A percentile compares a stretch with the other conserved stretches of the same genome.
Evolutionary conservation across 2,329 filamentous ascomycete genomes (phyloP).

Genomic region (Colletotrichum tamarilloi): DNA sequence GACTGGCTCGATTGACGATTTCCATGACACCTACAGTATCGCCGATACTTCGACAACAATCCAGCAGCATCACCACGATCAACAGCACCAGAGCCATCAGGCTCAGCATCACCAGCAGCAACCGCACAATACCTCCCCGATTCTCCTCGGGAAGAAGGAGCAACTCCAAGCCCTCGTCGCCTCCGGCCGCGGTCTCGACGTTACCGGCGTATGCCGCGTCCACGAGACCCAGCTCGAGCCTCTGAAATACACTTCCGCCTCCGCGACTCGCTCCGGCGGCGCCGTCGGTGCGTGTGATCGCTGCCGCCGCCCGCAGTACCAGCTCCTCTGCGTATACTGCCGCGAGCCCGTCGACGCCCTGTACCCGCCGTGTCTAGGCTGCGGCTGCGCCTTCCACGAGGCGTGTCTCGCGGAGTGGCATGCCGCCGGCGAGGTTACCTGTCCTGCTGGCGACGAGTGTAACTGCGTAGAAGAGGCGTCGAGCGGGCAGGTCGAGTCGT

Average conservation of each 20-base stretch:
- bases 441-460: conserved; percentile 74
- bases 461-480: conserved; percentile 68
- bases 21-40: conserved; percentile 50
- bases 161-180: conserved; percentile 61
- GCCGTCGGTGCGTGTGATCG: conserved; percentile 61
- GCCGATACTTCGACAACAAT: conserved; percentile 45
- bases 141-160: conserved; percentile 68
- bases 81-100: conserved; percentile 41
- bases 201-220: conserved; percentile 70
- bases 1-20: conserved; percentile 42
- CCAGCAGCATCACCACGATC: conserved; percentile 41
- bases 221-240: conserved; percentile 73
- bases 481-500: conserved; percentile 69
- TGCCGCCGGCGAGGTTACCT: conserved; percentile 64
- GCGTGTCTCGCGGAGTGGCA: conserved; percentile 70
- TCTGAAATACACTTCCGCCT: conserved; percentile 57
- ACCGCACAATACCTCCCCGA: conserved; percentile 58
- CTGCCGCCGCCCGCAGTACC: conserved; percentile 65
- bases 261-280: conserved; percentile 52
- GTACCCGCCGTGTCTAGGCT: conserved; percentile 71
- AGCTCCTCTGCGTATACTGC: conserved; percentile 72
- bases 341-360: conserved; percentile 69
- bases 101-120: conserved; percentile 31
- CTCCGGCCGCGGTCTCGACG: conserved; percentile 68
- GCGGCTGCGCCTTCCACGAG: conserved; percentile 71